Evolutionary conservation across 2,329 filamentous ascomycete species (phyloP), one percentile per base, ranked within the genome.

Genomic region (Bipolaris cookei): DNA sequence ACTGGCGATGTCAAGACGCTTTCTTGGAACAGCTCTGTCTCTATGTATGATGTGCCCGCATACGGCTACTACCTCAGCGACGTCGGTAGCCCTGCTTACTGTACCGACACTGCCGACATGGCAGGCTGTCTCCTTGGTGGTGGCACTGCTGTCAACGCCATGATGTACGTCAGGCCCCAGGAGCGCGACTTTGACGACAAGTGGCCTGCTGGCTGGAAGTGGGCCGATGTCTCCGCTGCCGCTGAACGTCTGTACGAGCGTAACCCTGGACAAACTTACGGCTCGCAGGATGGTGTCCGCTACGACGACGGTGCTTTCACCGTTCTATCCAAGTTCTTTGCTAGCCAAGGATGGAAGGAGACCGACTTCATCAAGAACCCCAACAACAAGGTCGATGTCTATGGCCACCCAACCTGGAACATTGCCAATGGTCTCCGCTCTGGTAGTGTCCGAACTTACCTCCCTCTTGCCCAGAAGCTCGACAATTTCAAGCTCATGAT

Each of bases 161-260:
- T 73, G 65, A 76, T 74, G 68, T 73, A 66, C 30, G 72, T 76
- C 48, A 70, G 57, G 50, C 74, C 74, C 14, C 69, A 73, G 20
- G 64, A 70, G 20, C 58, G 63, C 6, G 90, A 92, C 71, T 92
- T 89, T 78, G 86, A 91, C 69, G 83, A 86, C 69, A 89, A 89
- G 71, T 92, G 90, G 79, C 89, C 89, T 1, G 62, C 77, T 2
- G 89, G 88, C 43, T 92, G 89, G 89, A 87, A 89, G 72, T 82
- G 84, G 42, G 70, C 77, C 11, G 88, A 91, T 65, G 83, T 91
- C 69, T 74, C 78, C 47, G 70, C 78, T 23, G 84, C 88, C 4
- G 85, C 87, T 7, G 76, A 83, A n/a, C 83, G 85, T 38, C 83
- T 89, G n/a, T 92, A 90, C 69, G 77, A 80, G 30, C 83, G 87